A percentile compares a stretch with the other conserved stretches of the same genome.
Evolutionary conservation across 768 basidiomycete species (phyloP).

Genomic region (Mycena olivaceomarginata): DNA sequence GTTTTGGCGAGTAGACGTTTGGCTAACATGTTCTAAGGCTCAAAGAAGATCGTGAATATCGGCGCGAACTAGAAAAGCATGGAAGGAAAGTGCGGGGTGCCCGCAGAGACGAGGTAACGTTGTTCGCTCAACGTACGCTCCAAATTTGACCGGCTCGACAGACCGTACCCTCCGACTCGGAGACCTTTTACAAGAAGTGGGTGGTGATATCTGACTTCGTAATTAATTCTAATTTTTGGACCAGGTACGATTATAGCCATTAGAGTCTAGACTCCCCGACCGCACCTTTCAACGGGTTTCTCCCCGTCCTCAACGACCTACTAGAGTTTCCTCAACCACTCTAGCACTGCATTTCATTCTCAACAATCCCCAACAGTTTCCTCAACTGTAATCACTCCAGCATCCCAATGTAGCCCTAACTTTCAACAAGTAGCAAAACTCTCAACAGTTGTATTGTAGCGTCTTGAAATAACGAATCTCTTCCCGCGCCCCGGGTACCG

Average conservation of each 20-base stretch:
- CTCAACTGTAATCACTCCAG: slow-evolving; percentile 15
- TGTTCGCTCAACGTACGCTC: slow-evolving; percentile 9
- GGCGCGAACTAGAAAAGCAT: slow-evolving; percentile 73
- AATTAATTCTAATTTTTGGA: background rate
- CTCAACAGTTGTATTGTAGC: slow-evolving; percentile 37
- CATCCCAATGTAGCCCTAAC: slow-evolving; percentile 25
- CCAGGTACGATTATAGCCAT: slow-evolving; percentile 71
- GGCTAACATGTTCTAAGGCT: slow-evolving; percentile 53
- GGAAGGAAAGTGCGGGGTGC: slow-evolving; percentile 80
- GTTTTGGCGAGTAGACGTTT: background rate
- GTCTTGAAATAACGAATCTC: background rate
- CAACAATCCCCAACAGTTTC: background rate
- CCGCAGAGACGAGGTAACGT: slow-evolving; percentile 70
- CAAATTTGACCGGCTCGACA: slow-evolving; percentile 48
- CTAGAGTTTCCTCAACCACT: slow-evolving; percentile 40
- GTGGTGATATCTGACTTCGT: slow-evolving; percentile 44
- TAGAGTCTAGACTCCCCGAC: slow-evolving; percentile 35
- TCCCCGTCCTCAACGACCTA: slow-evolving; percentile 11
- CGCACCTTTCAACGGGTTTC: background rate
- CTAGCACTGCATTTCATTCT: background rate
- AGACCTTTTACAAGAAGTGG: slow-evolving; percentile 91
- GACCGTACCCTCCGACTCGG: slow-evolving; percentile 83
- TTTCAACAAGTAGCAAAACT: slow-evolving; percentile 40
- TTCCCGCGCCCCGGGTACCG: no score
- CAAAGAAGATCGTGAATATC: slow-evolving; percentile 84